Evolutionary conservation across 2,329 filamentous ascomycete species (phyloP).

Genomic region (Mycosphaerella sp.): DNA sequence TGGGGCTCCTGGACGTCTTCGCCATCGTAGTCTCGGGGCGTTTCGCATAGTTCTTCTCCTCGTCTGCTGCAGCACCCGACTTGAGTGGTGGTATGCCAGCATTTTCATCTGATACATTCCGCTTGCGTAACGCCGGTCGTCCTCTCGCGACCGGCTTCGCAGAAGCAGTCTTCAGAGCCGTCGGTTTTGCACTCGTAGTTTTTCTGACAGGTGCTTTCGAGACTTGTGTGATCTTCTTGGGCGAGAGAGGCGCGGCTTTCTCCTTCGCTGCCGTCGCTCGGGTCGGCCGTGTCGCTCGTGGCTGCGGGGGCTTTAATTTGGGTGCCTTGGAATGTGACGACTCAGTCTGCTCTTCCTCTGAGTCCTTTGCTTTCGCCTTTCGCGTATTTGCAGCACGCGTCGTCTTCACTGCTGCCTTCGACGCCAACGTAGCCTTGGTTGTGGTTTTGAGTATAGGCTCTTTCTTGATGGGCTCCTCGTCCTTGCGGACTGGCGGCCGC

Average conservation of each 20-base stretch:
- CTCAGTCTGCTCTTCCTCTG: conserved; percentile 7
- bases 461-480: conserved; percentile 9
- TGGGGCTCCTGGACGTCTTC: background rate
- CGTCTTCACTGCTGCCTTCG: conserved; percentile 1
- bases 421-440: background rate
- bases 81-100: conserved; percentile 18
- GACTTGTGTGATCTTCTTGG: conserved; percentile 36
- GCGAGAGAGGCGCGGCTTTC: conserved; percentile 29
- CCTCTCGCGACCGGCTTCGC: conserved; percentile 9
- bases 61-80: background rate
- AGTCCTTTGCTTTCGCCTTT: conserved; percentile 9
- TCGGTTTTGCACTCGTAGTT: background rate
- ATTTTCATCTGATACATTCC: conserved; percentile 32
- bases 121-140: conserved; percentile 17
- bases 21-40: conserved; percentile 5
- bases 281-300: conserved; percentile 20
- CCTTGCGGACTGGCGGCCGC: conserved; percentile 13
- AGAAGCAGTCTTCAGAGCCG: conserved; percentile 10
- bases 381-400: conserved; percentile 2
- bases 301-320: conserved; percentile 4
- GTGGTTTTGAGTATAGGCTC: background rate
- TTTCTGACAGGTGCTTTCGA: conserved; percentile 16
- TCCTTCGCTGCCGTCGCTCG: conserved; percentile 22
- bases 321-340: conserved; percentile 4
- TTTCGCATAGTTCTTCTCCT: conserved; percentile 3